Evolutionary conservation across 208 protist species (phyloP).

Genomic region (Trypanosoma avium): DNA sequence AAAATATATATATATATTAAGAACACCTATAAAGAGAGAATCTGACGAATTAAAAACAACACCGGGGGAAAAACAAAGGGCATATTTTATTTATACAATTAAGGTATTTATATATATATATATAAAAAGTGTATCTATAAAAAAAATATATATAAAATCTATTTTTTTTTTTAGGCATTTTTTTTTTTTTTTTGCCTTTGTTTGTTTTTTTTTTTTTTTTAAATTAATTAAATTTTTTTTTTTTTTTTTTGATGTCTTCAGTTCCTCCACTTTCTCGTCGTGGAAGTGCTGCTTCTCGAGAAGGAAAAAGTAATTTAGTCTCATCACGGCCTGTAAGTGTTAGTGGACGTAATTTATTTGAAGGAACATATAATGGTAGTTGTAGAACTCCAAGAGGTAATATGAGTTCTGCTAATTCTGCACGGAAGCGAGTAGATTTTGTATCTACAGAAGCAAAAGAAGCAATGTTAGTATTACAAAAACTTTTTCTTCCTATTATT

Average conservation of each 20-base stretch:
- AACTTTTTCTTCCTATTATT: conserved; percentile 59
- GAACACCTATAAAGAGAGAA: no score
- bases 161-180: background rate
- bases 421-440: conserved; percentile 36
- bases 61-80: no score
- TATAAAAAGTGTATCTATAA: no score
- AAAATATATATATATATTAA: no score
- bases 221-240: conserved; percentile 8
- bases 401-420: background rate
- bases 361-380: background rate
- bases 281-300: background rate
- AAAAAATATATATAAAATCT: background rate
- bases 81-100: no score
- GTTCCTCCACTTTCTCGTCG: background rate
- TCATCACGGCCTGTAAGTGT: conserved; percentile 19
- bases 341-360: background rate
- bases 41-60: no score
- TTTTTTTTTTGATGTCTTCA: conserved; percentile 4
- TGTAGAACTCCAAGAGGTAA: conserved; percentile 1
- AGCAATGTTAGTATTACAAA: conserved; percentile 44
- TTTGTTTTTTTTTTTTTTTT: background rate
- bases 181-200: background rate
- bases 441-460: conserved; percentile 32
- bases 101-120: no score
- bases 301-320: conserved; percentile 21